Evolutionary conservation across 2,329 filamentous ascomycete genomes (phyloP).

Genomic region (Sporothrix schenckii): DNA sequence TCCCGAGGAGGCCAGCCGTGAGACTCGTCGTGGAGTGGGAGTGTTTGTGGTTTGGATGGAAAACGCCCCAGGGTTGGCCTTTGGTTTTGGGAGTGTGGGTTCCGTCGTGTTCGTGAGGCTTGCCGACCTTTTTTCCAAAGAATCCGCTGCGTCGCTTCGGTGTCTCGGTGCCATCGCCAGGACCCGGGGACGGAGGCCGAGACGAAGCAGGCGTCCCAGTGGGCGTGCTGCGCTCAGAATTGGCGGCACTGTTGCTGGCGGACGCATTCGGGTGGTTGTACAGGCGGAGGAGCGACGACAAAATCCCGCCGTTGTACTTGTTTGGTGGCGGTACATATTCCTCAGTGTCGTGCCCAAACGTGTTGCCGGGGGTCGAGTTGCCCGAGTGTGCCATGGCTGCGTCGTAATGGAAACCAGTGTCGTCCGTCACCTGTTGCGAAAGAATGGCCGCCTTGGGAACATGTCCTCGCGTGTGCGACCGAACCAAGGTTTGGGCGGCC

Average conservation of each 20-base stretch:
- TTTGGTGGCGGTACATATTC: conserved; percentile 67
- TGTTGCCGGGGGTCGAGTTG: conserved; percentile 45
- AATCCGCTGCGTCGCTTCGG: conserved; percentile 46
- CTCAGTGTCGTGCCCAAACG: conserved; percentile 62
- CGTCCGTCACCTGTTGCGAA: background rate
- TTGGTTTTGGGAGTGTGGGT: conserved; percentile 14
- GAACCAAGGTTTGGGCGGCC: conserved; percentile 36
- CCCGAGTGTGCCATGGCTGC: conserved; percentile 38
- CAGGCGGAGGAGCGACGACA: conserved; percentile 72
- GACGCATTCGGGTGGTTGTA: conserved; percentile 54
- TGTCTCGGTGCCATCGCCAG: conserved; percentile 38
- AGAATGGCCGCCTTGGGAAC: background rate
- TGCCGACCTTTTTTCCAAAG: conserved; percentile 49
- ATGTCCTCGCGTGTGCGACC: conserved; percentile 31
- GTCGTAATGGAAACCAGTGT: conserved; percentile 34
- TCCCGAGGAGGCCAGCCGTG: conserved; percentile 57
- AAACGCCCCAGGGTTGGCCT: conserved; percentile 31
- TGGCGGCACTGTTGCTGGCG: conserved; percentile 41
- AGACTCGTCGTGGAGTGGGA: conserved; percentile 42
- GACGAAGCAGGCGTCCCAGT: conserved; percentile 49
- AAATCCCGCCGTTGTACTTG: conserved; percentile 71
- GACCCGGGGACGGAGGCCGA: conserved; percentile 48
- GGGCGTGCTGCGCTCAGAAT: conserved; percentile 50
- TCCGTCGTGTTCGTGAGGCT: conserved; percentile 39
- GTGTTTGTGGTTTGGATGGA: conserved; percentile 31